Evolutionary conservation across 2,329 filamentous ascomycete genomes (phyloP), one percentile per base, ranked within the genome.

Genomic region (Rugonectria rugulosa): DNA sequence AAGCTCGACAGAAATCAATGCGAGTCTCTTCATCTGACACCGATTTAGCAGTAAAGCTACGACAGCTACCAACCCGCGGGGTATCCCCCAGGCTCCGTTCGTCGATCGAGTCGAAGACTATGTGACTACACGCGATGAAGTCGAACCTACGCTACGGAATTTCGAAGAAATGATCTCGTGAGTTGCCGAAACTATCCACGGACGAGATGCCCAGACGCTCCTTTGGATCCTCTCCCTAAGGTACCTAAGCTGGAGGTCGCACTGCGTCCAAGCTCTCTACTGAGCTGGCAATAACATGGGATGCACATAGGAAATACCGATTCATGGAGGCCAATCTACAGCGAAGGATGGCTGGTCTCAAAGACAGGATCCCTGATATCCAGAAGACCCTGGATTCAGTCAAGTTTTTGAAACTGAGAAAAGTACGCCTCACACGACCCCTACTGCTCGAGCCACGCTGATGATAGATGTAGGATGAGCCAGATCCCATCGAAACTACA

Each of bases 281-380:
- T 31, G 48, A 53, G 55, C 49, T 52, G 53, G 53, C 47, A 45
- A 59, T 68, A 56, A 67, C 61, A 42, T 40, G 41, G 29, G 37
- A 36, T 51, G 55, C 11, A 75, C 71, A 73, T 72, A 96, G 92
- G 67, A 99, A 99, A 83, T 99, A 99, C 79, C 95, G 98, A 75
- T 99, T 98, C 78, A 99, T 99, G 95, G 92, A 98, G 78, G 81
- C 89, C 72, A 98, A 97, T 75, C 90, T 95, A 56, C 89, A 96
- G 74, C 85, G 92, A 61, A 86, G 95, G 42, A 88, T 90, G 48
- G 81, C 83, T 4, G 92, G 93, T 2, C 79, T 99, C 52, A 90
- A 88, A 70, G 93, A 97, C 70, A 99, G 98, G 80, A 92, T 99
- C 64, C 95, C 95, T 0, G 95, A 99, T 73, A 98, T 99, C 62